Conservation (phyloP, 2,329 filamentous ascomycete species). For the Colletotrichum siamense region DNA sequence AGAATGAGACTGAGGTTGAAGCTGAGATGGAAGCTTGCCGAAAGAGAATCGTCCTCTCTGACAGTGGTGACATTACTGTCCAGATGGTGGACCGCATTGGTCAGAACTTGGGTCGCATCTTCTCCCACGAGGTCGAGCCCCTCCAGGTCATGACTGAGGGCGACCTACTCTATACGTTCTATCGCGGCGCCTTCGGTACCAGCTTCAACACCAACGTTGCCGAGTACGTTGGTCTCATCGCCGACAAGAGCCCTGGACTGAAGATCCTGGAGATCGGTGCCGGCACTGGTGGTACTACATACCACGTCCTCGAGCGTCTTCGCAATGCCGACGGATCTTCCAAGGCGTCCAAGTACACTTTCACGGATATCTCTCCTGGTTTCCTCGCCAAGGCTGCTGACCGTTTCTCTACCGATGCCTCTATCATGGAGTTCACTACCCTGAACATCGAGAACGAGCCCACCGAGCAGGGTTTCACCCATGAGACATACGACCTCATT, state of each 20-base stretch:
- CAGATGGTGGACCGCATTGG: conserved; percentile 16
- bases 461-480: conserved; percentile 36
- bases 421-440: conserved; percentile 25
- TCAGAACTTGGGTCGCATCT: conserved; percentile 32
- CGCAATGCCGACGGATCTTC: conserved; percentile 7
- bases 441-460: conserved; percentile 38
- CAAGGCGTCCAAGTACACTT: conserved; percentile 38
- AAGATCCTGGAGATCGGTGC: conserved; percentile 12
- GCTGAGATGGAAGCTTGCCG: neutral
- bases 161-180: conserved; percentile 38
- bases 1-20: neutral
- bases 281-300: conserved; percentile 10
- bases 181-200: conserved; percentile 24
- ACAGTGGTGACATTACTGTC: conserved; percentile 11
- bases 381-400: conserved; percentile 44
- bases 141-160: conserved; percentile 41
- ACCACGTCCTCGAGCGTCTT: conserved; percentile 13
- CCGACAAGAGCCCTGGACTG: conserved; percentile 28
- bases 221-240: conserved; percentile 18
- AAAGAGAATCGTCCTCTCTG: conserved; percentile 7
- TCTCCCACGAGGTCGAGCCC: conserved; percentile 36
- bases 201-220: conserved; percentile 16
- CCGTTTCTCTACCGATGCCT: conserved; percentile 29
- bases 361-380: conserved; percentile 48
- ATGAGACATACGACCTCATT: conserved; percentile 38